These are phyloP conservation scores for Aspergillus quadrilineatus DNA, from an alignment of 2,329 filamentous ascomycete species.

Conservation along the genomic window DNA sequence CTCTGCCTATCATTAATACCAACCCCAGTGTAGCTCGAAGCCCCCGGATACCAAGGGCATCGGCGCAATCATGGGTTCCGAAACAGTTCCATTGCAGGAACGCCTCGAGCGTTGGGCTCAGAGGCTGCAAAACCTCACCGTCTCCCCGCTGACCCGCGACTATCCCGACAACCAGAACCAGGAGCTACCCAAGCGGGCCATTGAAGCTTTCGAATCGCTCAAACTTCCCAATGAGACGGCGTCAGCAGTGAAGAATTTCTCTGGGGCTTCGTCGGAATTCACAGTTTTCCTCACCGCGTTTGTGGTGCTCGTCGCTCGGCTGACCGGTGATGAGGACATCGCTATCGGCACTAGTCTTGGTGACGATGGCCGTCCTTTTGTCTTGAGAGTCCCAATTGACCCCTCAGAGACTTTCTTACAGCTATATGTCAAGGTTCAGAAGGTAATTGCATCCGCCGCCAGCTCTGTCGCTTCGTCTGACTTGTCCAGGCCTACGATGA, in stretches of 20 bases:
- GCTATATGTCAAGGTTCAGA: constrained; percentile 42
- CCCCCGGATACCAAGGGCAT: constrained; percentile 11
- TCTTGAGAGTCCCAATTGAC: constrained; percentile 44
- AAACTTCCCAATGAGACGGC: constrained; percentile 37
- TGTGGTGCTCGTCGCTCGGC: constrained; percentile 44
- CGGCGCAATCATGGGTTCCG: constrained; percentile 34
- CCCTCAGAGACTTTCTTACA: constrained; percentile 42
- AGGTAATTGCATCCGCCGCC: constrained; percentile 28
- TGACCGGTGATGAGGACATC: constrained; percentile 52
- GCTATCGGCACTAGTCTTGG: constrained; percentile 46
- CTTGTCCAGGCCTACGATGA: constrained; percentile 38
- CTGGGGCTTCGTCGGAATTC: constrained; percentile 36
- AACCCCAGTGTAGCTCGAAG: constrained; percentile 15
- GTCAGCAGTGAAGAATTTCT: constrained; percentile 41
- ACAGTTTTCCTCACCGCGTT: constrained; percentile 46
- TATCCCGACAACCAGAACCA: constrained; percentile 42
- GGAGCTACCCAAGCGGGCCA: constrained; percentile 38
- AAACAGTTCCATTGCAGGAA: constrained; percentile 35
- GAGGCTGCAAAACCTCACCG: constrained; percentile 42
- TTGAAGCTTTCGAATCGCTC: constrained; percentile 46
- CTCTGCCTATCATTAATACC: background rate
- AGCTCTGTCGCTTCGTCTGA: constrained; percentile 6
- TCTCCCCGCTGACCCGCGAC: constrained; percentile 46
- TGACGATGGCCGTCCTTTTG: constrained; percentile 47
- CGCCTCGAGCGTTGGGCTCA: constrained; percentile 45